Evolutionary conservation across 1,284 basidiomycete species (phyloP), one percentile per base, ranked within the genome.

Genomic region (Austroboletus niveus): DNA sequence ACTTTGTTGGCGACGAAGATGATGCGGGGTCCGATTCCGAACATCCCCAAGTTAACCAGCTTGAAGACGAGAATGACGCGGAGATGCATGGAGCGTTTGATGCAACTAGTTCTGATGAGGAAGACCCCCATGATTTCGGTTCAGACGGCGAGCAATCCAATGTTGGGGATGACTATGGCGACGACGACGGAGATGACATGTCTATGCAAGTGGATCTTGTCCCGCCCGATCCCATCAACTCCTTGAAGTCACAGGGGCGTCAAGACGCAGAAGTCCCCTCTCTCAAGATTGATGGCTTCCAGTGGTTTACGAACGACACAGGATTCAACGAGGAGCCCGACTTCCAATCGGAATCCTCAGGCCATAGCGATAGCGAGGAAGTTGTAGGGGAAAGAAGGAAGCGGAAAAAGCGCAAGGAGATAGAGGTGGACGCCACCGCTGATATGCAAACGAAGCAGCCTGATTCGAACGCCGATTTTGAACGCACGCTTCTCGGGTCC

Each of bases 381-480:
- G 71, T 74, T 5, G 61, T 70, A 1, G 58, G 57, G 1, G 73
- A 69, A 60, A 84, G 78, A 69, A 86, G 77, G 73, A 89, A 79
- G 71, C 86, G 80, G 62, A 81, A 79, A 58, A 82, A 78, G 60
- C 80, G 78, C 62, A 88, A 87, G 63, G 76, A 80, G 64, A 85
- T 92, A 54, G 82, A 93, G 63, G 75, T 85, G 56, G 94, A 97
- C 70, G 73, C 89, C 41, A 95, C 94, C 0, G 89, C 85, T 20
- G 86, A 93, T 55, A 85, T 95, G 75, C 90, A 93, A 50, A 84
- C 79, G 38, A 87, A 84, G 61, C 75, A 76, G n/a, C 95, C 96
- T 2, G 88, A 94, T 66, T 98, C 96, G 1, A 88, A 88, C 52
- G 82, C 89, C 43, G 96, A 99, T 66, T 99, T 98, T 63, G 97